Base-by-base conservation (phyloP, 1,284 basidiomycete species). In the Peniophora sp. region DNA sequence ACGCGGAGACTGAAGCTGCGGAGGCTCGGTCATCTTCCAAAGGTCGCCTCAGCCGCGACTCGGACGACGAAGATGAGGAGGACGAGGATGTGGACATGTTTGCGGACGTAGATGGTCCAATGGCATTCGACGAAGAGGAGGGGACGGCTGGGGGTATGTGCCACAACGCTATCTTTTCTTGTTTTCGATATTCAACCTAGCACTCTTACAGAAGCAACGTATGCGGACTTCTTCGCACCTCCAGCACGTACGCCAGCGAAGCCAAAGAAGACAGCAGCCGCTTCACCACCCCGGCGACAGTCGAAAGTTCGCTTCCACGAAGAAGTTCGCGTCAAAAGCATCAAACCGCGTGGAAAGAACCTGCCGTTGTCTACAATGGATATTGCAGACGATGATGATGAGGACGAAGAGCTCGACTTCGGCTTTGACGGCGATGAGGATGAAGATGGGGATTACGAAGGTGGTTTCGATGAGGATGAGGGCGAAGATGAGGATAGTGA, bases 1-100 rank as follows among this genome's bases (percentile, higher is more conserved):
- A 98, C 64, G 79, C 85, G 3, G 82, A 93, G 66, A 89, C 89
- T 1, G 89, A 91, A 65, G 82, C 81, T 58, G 79, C 84, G 6
- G 93, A 97, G 68, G 82, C 85, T 14, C 77, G 72, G 52, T 73
- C 72, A 11, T 71, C 79, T 12, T 83, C 85, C 3, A 71, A 71
- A 58, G 87, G 88, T 48, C 72, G 68, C 46, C 72, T 87, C 9
- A 75, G 79, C 25, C 79, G 80, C 38, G 75, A 76, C 49, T 68
- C 68, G 10, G 72, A 76, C 39, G 74, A 74, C 27, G 75, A 75
- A 36, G 77, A 75, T 35, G 77, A 75, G 25, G 77, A 79, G 3
- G 34, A n/a, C 34, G 79, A 79, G 14, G 69, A 69, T 2, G 65
- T 87, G 23, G 85, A 90, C 61, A 74, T 93, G 53, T 97, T 95